Percentiles rank a stretch among this genome's conserved stretches.
Conservation (phyloP, 2,329 filamentous ascomycete genomes). For the Neospermospora avenae region DNA sequence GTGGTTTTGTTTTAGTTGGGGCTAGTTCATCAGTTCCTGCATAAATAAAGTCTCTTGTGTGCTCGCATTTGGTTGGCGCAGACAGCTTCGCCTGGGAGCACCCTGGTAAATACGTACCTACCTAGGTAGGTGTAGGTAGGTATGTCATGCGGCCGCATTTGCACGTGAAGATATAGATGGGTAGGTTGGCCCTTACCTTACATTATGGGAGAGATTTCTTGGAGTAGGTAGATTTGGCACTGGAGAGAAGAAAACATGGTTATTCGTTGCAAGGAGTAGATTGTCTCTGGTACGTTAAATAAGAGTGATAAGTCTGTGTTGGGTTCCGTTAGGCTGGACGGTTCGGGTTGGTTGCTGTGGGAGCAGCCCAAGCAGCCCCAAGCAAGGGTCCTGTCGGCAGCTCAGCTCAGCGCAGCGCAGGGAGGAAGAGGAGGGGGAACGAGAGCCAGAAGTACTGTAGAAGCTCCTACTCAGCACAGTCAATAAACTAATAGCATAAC, state of each 20-base stretch:
- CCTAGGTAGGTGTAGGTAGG: no score
- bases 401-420: not conserved
- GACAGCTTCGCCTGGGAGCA: slow-evolving; percentile 1
- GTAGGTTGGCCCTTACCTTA: no score
- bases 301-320: no score
- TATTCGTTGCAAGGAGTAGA: no score
- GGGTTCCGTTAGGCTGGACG: not conserved
- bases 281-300: no score
- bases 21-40: not conserved
- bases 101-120: not conserved
- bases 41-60: slow-evolving; percentile 6
- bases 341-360: slow-evolving; percentile 5
- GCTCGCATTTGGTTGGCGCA: not conserved
- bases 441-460: no score
- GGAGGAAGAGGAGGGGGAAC: no score
- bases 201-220: not conserved
- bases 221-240: no score
- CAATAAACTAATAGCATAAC: not conserved
- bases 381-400: not conserved
- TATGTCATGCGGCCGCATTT: not conserved
- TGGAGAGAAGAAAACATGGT: no score
- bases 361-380: not conserved
- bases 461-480: not conserved
- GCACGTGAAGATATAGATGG: slow-evolving; percentile 4
- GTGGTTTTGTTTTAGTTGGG: not conserved